Conservation (phyloP, 1,284 basidiomycete species). For the Ustilago tritici region DNA sequence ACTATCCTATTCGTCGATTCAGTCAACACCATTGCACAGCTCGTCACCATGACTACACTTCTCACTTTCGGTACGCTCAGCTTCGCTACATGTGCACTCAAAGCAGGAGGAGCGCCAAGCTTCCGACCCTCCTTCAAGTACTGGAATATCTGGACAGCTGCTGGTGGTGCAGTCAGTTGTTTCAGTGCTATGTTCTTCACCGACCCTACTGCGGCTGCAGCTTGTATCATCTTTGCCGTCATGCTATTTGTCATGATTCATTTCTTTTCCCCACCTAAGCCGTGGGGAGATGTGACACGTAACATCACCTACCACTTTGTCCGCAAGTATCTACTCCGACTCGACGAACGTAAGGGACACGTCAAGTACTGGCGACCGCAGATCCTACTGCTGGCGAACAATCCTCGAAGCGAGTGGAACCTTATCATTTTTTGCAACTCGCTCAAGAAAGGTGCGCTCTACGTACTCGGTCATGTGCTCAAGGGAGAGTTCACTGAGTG, state of each 20-base stretch:
- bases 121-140: constrained; percentile 69
- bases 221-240: constrained; percentile 62
- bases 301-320: constrained; percentile 69
- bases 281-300: constrained; percentile 69
- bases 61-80: constrained; percentile 67
- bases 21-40: constrained; percentile 68
- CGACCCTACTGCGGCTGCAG: constrained; percentile 53
- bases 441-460: constrained; percentile 68
- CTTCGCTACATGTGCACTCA: constrained; percentile 67
- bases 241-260: constrained; percentile 67
- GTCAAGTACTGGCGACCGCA: constrained; percentile 70
- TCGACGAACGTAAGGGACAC: constrained; percentile 68
- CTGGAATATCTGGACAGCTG: constrained; percentile 69
- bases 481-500: constrained; percentile 68
- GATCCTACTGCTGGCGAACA: constrained; percentile 67
- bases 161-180: constrained; percentile 59
- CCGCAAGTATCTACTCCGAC: constrained; percentile 67
- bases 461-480: constrained; percentile 67
- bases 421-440: constrained; percentile 70
- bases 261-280: constrained; percentile 67
- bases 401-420: constrained; percentile 68
- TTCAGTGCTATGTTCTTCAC: constrained; percentile 69
- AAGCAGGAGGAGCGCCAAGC: constrained; percentile 68
- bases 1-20: constrained; percentile 65
- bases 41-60: constrained; percentile 69